phyloP scores from a whole-genome alignment of 768 basidiomycete genomes.

The Xerocomellus chrysenteron region DNA sequence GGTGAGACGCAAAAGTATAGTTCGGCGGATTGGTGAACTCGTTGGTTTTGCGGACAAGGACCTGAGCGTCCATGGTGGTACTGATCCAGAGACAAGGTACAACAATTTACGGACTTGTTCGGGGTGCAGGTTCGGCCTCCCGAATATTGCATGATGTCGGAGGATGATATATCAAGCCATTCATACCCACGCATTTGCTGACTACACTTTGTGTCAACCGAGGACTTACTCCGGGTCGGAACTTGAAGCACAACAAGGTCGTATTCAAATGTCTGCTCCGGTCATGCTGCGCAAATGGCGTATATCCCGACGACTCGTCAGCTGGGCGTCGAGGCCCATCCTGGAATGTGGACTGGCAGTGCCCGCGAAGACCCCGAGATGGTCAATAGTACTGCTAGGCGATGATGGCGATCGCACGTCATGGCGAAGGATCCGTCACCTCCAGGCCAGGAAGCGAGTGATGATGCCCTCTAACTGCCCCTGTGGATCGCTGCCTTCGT shows the following conservation, averaged over 20 bases:
- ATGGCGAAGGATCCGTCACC: slow-evolving; percentile 16
- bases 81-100: slow-evolving; percentile 4
- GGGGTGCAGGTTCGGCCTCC: background rate
- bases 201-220: no score
- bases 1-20: slow-evolving; percentile 68
- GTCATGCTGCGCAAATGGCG: slow-evolving; percentile 30
- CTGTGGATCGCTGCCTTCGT: slow-evolving; percentile 4
- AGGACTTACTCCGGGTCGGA: no score
- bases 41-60: slow-evolving; percentile 19
- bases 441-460: slow-evolving; percentile 30
- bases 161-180: no score
- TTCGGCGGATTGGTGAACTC: slow-evolving; percentile 61
- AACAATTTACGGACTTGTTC: slow-evolving; percentile 3
- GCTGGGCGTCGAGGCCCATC: slow-evolving; percentile 22
- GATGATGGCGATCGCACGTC: no score
- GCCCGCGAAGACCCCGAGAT: slow-evolving; percentile 59
- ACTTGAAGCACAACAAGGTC: no score
- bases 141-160: background rate
- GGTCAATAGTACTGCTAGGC: slow-evolving; percentile 31
- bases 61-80: slow-evolving; percentile 28
- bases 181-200: no score
- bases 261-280: slow-evolving; percentile 15
- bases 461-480: slow-evolving; percentile 17
- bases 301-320: slow-evolving; percentile 26
- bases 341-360: slow-evolving; percentile 38